Evolutionary conservation across 345 rosid genomes (phyloP).

Genomic region (Geranium brycei): DNA sequence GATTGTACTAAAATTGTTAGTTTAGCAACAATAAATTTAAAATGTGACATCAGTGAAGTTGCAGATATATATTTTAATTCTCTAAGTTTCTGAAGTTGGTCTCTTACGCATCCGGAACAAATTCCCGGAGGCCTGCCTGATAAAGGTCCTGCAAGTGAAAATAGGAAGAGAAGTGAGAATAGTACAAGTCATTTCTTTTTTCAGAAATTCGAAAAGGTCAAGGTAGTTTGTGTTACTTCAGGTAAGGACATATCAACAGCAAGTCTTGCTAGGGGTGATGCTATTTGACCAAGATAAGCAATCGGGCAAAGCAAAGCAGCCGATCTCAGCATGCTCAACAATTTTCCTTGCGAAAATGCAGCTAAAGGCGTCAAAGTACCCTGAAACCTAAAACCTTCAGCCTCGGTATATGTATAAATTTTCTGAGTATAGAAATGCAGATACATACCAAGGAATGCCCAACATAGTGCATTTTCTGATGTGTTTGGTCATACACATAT

Average conservation of each 20-base stretch:
- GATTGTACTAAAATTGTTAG: not conserved
- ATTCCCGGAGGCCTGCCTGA: constrained; percentile 29
- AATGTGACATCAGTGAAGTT: not conserved
- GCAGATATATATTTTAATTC: too few relatives aligned
- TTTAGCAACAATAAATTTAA: too few relatives aligned
- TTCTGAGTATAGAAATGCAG: too few relatives aligned
- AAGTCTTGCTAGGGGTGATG: constrained; percentile 12
- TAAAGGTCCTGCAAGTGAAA: constrained; percentile 20
- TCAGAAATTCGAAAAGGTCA: not conserved
- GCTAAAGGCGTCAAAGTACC: constrained; percentile 37
- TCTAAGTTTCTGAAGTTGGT: not conserved
- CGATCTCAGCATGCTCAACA: constrained; percentile 20
- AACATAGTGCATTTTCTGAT: constrained; percentile 27
- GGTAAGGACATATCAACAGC: constrained; percentile 24
- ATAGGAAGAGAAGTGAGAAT: not conserved
- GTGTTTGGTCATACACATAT: constrained; percentile 17
- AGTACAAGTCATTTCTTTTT: not conserved
- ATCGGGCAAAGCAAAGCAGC: constrained; percentile 33
- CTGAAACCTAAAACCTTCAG: constrained; percentile 9
- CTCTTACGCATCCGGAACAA: constrained; percentile 24
- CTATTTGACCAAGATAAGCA: constrained; percentile 24
- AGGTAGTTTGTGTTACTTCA: constrained; percentile 9
- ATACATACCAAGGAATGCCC: constrained; percentile 25
- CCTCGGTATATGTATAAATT: too few relatives aligned
- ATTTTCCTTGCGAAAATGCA: constrained; percentile 24